These are phyloP conservation scores for Telopea speciosissima DNA, from an alignment of 177 flowering plant genomes.

Conservation along the genomic window DNA sequence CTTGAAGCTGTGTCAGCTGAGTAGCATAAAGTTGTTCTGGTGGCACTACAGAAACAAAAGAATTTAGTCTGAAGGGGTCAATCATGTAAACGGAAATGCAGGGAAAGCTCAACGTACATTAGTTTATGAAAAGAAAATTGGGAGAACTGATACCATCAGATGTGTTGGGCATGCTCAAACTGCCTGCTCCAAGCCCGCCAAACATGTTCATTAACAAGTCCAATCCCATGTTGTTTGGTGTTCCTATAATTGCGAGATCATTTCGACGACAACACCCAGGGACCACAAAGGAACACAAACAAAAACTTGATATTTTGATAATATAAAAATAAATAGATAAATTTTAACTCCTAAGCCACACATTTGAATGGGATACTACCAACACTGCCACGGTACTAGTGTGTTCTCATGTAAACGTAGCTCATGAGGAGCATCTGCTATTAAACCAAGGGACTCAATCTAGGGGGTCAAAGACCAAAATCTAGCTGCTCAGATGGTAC, in stretches of 20 bases:
- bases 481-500: neutral
- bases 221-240: constrained; percentile 45
- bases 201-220: constrained; percentile 87
- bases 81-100: neutral
- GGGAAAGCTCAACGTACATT: neutral
- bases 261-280: neutral
- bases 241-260: constrained; percentile 23
- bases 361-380: no score
- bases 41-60: constrained; percentile 28
- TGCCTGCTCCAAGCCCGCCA: constrained; percentile 85
- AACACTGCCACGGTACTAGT: no score
- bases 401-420: no score
- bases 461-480: no score
- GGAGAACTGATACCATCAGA: constrained; percentile 44
- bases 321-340: no score
- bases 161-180: constrained; percentile 40
- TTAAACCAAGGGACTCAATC: no score
- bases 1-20: constrained; percentile 48
- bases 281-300: no score
- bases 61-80: neutral
- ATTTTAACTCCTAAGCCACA: no score
- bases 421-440: no score
- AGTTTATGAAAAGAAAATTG: neutral
- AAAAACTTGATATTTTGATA: no score
- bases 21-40: constrained; percentile 69